Conservation (phyloP, 2,329 filamentous ascomycete genomes). For the Coniochaeta ligniaria region DNA sequence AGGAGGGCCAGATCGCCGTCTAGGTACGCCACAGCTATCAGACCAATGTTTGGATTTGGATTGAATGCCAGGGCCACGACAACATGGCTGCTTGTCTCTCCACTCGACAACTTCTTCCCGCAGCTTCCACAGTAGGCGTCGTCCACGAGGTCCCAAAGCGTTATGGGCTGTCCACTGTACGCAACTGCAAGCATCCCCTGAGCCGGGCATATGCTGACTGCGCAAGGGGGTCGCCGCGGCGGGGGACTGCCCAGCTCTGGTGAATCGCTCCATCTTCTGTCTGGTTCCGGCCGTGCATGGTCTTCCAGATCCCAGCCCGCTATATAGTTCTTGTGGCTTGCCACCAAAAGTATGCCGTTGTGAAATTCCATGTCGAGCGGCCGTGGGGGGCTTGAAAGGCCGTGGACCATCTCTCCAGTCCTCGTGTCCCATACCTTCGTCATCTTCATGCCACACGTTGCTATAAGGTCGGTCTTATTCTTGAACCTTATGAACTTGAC, state of each 20-base stretch:
- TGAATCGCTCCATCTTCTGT: too few relatives aligned
- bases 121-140: slow-evolving; percentile 23
- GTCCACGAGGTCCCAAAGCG: slow-evolving; percentile 26
- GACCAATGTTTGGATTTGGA: slow-evolving; percentile 19
- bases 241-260: not conserved
- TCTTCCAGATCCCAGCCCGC: slow-evolving; percentile 18
- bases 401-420: slow-evolving; percentile 16
- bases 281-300: too few relatives aligned
- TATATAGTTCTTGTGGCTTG: slow-evolving; percentile 18
- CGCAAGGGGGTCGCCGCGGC: slow-evolving; percentile 9
- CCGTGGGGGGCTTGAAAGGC: slow-evolving; percentile 14
- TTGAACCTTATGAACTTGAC: slow-evolving; percentile 23
- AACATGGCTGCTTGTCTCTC: slow-evolving; percentile 16
- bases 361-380: slow-evolving; percentile 18
- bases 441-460: slow-evolving; percentile 19
- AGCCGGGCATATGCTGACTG: slow-evolving; percentile 18
- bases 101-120: slow-evolving; percentile 21
- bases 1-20: slow-evolving; percentile 24
- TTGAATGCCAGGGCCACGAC: slow-evolving; percentile 23
- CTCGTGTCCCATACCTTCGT: slow-evolving; percentile 23
- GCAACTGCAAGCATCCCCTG: slow-evolving; percentile 15
- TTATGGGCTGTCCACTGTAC: slow-evolving; percentile 20
- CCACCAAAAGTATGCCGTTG: slow-evolving; percentile 17
- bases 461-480: slow-evolving; percentile 18
- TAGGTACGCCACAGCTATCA: slow-evolving; percentile 22